These are phyloP conservation scores for Lumnitzera racemosa DNA, from an alignment of 345 rosid genomes.

Conservation along the genomic window DNA sequence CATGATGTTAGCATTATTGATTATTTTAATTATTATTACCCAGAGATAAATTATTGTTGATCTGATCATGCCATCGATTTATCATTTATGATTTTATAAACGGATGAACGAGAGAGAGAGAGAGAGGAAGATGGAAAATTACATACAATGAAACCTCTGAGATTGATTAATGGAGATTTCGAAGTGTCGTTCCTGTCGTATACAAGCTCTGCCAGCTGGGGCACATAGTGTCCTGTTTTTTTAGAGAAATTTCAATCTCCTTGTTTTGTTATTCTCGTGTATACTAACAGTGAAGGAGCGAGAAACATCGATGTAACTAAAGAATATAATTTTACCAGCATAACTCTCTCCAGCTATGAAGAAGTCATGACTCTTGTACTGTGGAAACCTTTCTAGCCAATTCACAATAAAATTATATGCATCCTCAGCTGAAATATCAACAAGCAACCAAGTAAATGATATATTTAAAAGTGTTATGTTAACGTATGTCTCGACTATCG, in stretches of 20 bases:
- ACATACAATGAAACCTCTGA: constrained; percentile 28
- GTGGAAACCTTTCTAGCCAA: constrained; percentile 32
- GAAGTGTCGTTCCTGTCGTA: constrained; percentile 34
- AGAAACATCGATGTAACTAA: background rate
- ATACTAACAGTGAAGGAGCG: background rate
- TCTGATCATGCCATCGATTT: background rate
- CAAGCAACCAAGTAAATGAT: background rate
- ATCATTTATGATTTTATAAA: background rate
- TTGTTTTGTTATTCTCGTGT: background rate
- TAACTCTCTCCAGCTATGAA: constrained; percentile 35
- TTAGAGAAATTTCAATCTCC: background rate
- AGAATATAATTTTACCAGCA: constrained; percentile 13
- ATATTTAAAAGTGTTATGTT: no score
- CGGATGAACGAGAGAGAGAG: background rate
- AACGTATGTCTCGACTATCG: no score
- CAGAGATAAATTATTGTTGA: no score
- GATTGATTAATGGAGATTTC: constrained; percentile 24
- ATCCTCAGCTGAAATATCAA: constrained; percentile 17
- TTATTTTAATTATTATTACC: no score
- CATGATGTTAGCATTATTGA: no score
- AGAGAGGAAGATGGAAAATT: background rate
- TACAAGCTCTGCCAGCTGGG: constrained; percentile 57
- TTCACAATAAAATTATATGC: constrained; percentile 23
- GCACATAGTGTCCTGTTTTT: constrained; percentile 48
- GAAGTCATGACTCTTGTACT: constrained; percentile 24